These are phyloP conservation scores for Acanthamoeba castellanii DNA, from an alignment of 208 protist genomes.

Conservation along the genomic window DNA sequence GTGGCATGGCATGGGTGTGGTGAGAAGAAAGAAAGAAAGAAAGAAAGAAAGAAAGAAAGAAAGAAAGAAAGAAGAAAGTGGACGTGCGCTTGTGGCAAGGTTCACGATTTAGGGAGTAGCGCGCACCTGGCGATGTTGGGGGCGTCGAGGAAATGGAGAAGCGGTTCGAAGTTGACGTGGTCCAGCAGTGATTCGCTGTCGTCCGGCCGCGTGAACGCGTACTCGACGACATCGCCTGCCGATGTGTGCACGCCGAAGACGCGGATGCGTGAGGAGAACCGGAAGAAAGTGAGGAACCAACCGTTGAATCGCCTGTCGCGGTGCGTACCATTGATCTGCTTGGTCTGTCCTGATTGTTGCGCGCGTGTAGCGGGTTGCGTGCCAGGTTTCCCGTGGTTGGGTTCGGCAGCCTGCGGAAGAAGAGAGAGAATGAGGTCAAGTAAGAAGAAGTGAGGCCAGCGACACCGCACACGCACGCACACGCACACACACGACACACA, in stretches of 20 bases:
- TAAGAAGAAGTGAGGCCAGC: background rate
- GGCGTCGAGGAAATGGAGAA: conserved; percentile 16
- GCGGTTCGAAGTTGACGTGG: conserved; percentile 71
- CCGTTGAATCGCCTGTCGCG: no score
- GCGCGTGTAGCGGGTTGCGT: no score
- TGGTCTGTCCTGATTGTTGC: background rate
- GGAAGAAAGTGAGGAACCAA: no score
- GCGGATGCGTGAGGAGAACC: no score
- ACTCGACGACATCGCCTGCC: conserved; percentile 34
- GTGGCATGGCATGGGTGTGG: no score
- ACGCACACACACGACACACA: no score
- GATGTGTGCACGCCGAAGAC: background rate
- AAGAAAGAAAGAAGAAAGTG: no score
- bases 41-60: background rate
- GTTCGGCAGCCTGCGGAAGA: background rate
- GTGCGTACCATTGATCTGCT: background rate
- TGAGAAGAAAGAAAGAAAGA: background rate
- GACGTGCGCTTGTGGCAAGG: no score
- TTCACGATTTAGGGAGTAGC: background rate
- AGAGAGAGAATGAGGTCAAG: background rate
- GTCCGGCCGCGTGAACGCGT: conserved; percentile 59
- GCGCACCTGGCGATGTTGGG: conserved; percentile 32
- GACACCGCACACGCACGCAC: no score
- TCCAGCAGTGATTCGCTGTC: conserved; percentile 69
- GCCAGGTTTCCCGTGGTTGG: no score